Percentiles rank a stretch among this genome's conserved stretches.
Evolutionary conservation across 352 stramenopile species (phyloP).

Genomic region (Pythium brachiatum): DNA sequence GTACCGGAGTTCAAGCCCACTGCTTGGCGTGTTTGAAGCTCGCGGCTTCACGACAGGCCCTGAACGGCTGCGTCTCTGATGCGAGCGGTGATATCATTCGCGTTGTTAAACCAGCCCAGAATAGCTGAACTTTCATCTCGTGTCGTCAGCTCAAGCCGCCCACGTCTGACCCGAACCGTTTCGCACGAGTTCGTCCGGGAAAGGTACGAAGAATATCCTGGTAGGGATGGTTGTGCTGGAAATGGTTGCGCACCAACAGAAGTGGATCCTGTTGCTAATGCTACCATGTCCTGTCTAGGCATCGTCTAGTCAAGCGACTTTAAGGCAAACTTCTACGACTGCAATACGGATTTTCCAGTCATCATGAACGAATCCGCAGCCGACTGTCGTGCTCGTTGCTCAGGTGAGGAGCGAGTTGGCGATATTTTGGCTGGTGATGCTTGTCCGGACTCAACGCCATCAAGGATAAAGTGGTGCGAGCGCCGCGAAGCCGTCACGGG

Average conservation of each 20-base stretch:
- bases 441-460: neutral
- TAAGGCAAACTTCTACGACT: neutral
- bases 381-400: neutral
- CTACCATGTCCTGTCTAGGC: too few relatives aligned
- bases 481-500: neutral
- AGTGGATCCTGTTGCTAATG: too few relatives aligned
- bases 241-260: too few relatives aligned
- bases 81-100: neutral
- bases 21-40: neutral
- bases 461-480: neutral
- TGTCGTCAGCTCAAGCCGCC: neutral
- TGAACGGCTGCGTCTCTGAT: neutral
- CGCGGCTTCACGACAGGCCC: neutral
- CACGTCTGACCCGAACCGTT: neutral
- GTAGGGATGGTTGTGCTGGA: too few relatives aligned
- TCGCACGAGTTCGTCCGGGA: neutral
- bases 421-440: neutral
- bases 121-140: neutral
- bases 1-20: neutral
- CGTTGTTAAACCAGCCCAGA: neutral
- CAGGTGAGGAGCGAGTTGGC: neutral
- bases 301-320: too few relatives aligned
- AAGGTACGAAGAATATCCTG: neutral
- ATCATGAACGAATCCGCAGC: constrained; percentile 1
- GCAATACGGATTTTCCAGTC: neutral